Conservation (phyloP, 208 protist genomes). For the Trichomonas vaginalis region DNA sequence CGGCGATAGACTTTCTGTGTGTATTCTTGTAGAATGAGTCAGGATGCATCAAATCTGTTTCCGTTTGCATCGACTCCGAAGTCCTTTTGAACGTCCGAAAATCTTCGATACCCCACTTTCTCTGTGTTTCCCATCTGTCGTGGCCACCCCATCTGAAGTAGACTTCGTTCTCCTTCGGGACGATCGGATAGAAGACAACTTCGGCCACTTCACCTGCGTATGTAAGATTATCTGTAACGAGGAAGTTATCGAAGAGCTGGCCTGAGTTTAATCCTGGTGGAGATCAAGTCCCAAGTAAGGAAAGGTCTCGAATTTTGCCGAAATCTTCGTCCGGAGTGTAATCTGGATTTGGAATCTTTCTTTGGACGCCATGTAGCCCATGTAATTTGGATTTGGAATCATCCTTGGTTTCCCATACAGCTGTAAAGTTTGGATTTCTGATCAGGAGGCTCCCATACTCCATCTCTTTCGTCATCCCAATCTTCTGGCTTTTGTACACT, state of each 20-base stretch:
- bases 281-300: neutral
- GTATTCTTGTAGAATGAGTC: neutral
- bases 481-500: neutral
- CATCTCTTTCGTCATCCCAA: neutral
- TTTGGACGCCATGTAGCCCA: neutral
- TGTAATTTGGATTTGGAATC: neutral
- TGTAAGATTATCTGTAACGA: neutral
- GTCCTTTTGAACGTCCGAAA: neutral
- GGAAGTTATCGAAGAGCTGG: neutral
- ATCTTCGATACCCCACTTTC: neutral
- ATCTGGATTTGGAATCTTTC: neutral
- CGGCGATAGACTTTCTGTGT: neutral
- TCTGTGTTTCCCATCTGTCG: neutral
- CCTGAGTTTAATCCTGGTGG: neutral
- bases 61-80: neutral
- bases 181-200: neutral
- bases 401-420: neutral
- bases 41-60: neutral
- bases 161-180: neutral
- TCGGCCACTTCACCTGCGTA: neutral
- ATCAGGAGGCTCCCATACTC: neutral
- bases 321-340: neutral
- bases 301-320: neutral
- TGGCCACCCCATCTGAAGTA: neutral
- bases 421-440: neutral